Base-by-base conservation (phyloP, 2,329 filamentous ascomycete species). In the Pyrenophora graminea region DNA sequence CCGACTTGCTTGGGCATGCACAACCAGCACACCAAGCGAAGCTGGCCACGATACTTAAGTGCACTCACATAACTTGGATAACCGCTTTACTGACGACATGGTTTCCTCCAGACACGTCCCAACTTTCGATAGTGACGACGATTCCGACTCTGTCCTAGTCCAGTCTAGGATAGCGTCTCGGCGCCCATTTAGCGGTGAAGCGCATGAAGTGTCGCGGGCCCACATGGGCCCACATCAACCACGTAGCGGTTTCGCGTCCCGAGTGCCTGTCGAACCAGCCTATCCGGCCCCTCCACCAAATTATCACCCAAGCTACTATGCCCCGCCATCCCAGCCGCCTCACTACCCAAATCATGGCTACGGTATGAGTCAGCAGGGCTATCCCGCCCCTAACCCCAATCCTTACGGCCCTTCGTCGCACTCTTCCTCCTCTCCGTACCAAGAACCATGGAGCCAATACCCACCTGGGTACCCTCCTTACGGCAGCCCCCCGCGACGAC, bases 211-310 rank as follows among this genome's bases (percentile, higher is more conserved):
- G 31, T 63, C 64, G 40, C 55, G 59, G 59, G 39, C 55, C 62
- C 40, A 62, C 58, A 19, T 64, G 59, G 38, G 56, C 61, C 61
- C 63, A 53, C 61, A 61, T 57, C 61, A 65, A 59, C 51, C 65
- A 55, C 68, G 66, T 48, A 56, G 63, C 50, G 38, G 64, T 41
- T 73, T 72, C 55, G 69, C 70, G 48, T 71, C 68, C 48, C 65
- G 69, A 51, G 69, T 72, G 33, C 70, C 70, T 53, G 52, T 60
- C 21, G 70, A 73, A 50, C 54, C 58, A 39, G 58, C 65, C 51
- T 73, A 73, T 59, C 55, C 61, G 75, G 82, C 61, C 82, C 85
- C 56, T 92, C 80, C 68, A 91, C 85, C 81, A 91, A 64, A 66
- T 19, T 73, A 74, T 55, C 70, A 72, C 59, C 70, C 66, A 25